Percentiles rank a stretch among this genome's conserved stretches.
These are phyloP conservation scores for Annulohypoxylon maeteangense DNA, from an alignment of 495 filamentous ascomycete genomes.

Conservation along the genomic window DNA sequence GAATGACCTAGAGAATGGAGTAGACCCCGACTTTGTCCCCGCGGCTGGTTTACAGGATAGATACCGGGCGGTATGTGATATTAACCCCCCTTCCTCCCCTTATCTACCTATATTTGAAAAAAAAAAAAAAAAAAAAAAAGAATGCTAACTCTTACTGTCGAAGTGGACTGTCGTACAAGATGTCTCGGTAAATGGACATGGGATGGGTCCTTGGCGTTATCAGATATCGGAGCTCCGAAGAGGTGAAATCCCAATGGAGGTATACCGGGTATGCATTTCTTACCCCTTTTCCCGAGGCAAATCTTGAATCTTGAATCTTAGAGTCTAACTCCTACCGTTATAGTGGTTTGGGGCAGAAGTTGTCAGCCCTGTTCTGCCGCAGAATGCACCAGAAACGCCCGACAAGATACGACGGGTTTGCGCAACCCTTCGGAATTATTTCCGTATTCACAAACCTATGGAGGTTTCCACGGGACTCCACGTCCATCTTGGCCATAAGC, in stretches of 20 bases:
- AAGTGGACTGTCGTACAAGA: constrained; percentile 30
- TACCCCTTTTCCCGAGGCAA: no score
- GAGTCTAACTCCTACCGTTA: neutral
- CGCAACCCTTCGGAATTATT: constrained; percentile 11
- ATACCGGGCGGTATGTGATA: constrained; percentile 18
- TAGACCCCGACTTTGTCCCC: constrained; percentile 21
- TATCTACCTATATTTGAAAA: neutral
- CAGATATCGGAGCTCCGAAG: neutral
- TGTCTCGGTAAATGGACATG: constrained; percentile 22
- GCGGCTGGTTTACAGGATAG: constrained; percentile 1
- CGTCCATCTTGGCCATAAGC: constrained; percentile 39
- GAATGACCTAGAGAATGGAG: neutral
- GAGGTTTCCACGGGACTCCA: constrained; percentile 34
- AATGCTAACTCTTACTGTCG: neutral
- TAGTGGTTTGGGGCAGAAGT: constrained; percentile 42
- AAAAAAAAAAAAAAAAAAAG: neutral
- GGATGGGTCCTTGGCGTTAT: constrained; percentile 25
- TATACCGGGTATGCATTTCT: constrained; percentile 23
- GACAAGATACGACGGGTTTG: constrained; percentile 23
- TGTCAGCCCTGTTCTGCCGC: constrained; percentile 24
- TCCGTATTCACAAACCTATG: constrained; percentile 45
- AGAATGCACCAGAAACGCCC: neutral
- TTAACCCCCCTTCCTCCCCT: neutral
- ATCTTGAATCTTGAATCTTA: no score
- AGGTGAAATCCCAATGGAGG: neutral